Evolutionary conservation across 2,329 filamentous ascomycete genomes (phyloP), one percentile per base, ranked within the genome.

Genomic region (Neoarthrinium moseri): DNA sequence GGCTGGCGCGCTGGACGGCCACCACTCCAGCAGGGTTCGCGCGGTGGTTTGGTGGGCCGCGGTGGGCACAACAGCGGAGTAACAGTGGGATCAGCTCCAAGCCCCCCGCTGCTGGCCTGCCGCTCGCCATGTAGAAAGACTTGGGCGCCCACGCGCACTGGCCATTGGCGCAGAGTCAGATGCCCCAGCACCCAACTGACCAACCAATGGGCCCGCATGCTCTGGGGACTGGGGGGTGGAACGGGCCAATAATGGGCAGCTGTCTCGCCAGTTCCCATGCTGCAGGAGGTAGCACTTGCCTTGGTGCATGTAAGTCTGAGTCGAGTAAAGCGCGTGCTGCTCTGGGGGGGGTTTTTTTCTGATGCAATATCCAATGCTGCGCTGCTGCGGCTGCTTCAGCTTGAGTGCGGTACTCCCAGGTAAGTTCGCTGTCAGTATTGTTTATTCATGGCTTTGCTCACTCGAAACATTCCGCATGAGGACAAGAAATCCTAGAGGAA

Each of bases 261-360:
- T 45, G 34, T 27, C 32, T 44, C 23, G 30, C n/a, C 13, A 17
- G 13, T 26, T 21, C 32, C 17, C n/a, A 27, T 29, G 42, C 30
- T 27, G 42, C 42, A 45, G 33, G n/a, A n/a, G n/a, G n/a, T 38
- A 39, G 43, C 43, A 45, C 43, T 45, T 45, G 43, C 43, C 38
- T n/a, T 13, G 29, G 27, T 36, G 32, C 41, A 44, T 35, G 20
- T 18, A 36, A 36, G 32, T 44, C 41, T 36, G 15, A 44, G 41
- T 32, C 22, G 22, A 32, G 41, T 44, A 44, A 44, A 30, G 41
- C 41, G 30, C 20, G 26, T n/a, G n/a, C n/a, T n/a, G n/a, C n/a
- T n/a, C n/a, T n/a, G n/a, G n/a, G n/a, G n/a, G n/a, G n/a, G n/a
- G n/a, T 32, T 44, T 35, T 22, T 7, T 26, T 44, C 20, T 36